Conservation (phyloP, 306 rosid species). For the Dryas octopetala region DNA sequence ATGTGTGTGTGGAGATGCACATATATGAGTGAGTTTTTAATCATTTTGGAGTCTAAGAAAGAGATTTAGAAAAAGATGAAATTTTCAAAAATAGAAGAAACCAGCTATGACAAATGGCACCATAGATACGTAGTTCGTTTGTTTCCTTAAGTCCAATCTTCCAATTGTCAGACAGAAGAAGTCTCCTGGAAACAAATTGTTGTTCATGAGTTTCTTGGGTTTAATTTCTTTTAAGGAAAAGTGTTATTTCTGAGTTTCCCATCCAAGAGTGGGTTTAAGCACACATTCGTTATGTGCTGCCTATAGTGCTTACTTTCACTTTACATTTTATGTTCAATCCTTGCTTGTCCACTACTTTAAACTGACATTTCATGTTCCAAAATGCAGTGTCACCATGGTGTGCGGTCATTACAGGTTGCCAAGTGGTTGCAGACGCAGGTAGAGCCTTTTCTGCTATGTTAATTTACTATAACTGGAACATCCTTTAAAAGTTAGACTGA, state of each 20-base stretch:
- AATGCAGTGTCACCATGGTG: conserved; percentile 95
- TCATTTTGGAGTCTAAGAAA: too few relatives aligned
- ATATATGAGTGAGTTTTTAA: not conserved
- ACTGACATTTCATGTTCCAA: conserved; percentile 26
- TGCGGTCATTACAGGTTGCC: conserved; percentile 85
- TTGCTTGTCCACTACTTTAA: not conserved
- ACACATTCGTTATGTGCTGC: not conserved
- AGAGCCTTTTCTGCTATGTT: conserved; percentile 8
- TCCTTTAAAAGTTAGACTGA: not conserved
- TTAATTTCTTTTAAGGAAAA: not conserved
- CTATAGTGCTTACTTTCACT: not conserved
- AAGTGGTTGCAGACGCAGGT: conserved; percentile 92
- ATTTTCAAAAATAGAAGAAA: not conserved
- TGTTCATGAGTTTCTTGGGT: not conserved
- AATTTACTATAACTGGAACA: not conserved
- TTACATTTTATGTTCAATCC: not conserved
- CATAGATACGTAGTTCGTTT: not conserved
- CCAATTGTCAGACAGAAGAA: not conserved
- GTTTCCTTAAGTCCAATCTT: not conserved
- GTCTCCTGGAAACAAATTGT: not conserved
- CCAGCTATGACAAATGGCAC: not conserved
- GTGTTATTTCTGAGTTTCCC: not conserved
- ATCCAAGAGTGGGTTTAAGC: not conserved
- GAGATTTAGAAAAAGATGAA: too few relatives aligned
- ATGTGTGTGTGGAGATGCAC: not conserved